These are phyloP conservation scores for Cucumis hystrix DNA, from an alignment of 306 rosid species.

Conservation along the genomic window DNA sequence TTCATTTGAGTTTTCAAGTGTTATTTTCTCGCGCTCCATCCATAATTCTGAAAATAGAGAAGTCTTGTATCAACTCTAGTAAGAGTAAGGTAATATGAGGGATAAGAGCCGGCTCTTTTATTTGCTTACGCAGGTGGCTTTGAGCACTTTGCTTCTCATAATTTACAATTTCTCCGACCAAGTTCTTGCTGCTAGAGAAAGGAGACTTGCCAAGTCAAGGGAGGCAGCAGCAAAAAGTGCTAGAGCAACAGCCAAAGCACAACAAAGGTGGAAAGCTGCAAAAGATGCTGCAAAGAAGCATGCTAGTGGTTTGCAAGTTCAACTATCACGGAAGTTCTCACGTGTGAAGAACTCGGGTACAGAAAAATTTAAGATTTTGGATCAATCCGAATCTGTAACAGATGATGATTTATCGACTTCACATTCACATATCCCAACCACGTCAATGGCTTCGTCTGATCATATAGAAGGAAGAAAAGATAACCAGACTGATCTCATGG, in stretches of 20 bases:
- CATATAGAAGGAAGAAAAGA: slow-evolving; percentile 25
- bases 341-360: slow-evolving; percentile 25
- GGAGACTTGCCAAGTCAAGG: slow-evolving; percentile 69
- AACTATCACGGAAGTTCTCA: slow-evolving; percentile 55
- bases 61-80: slow-evolving; percentile 1
- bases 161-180: slow-evolving; percentile 95
- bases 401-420: slow-evolving; percentile 20
- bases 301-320: slow-evolving; percentile 72
- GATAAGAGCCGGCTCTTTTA: slow-evolving; percentile 20
- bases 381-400: slow-evolving; percentile 22
- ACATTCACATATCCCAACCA: slow-evolving; percentile 24
- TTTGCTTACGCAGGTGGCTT: slow-evolving; percentile 80
- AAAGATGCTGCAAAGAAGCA: slow-evolving; percentile 77
- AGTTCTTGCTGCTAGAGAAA: slow-evolving; percentile 78
- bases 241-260: slow-evolving; percentile 57
- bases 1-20: neutral
- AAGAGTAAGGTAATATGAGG: neutral
- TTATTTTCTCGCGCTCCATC: neutral
- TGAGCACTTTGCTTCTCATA: slow-evolving; percentile 81
- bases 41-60: neutral
- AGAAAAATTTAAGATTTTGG: slow-evolving; percentile 41
- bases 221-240: slow-evolving; percentile 91
- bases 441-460: slow-evolving; percentile 21
- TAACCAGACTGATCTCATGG: slow-evolving; percentile 31
- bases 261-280: slow-evolving; percentile 67